A percentile compares a stretch with the other conserved stretches of the same genome.
Conservation (phyloP, 169 alveolate genomes). For the Eimeria praecox region DNA sequence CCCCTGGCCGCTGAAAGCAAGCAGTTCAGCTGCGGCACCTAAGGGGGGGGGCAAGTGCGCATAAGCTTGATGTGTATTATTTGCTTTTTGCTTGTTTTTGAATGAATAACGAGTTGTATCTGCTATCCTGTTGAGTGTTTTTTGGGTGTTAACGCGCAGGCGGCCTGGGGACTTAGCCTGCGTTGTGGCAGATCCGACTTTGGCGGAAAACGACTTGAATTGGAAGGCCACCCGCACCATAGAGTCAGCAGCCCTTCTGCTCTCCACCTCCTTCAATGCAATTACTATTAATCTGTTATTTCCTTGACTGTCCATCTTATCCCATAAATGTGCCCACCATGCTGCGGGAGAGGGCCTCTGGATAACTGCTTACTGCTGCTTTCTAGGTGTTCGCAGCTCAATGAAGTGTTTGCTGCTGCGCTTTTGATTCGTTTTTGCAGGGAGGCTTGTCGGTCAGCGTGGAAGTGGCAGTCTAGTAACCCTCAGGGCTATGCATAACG, state of each 20-base stretch:
- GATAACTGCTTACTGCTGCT: not conserved
- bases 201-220: conserved; percentile 91
- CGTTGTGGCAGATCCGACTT: conserved; percentile 92
- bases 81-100: not conserved
- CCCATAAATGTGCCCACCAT: not conserved
- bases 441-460: conserved; percentile 82
- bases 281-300: no score
- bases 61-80: not conserved
- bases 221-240: conserved; percentile 91
- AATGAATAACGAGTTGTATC: not conserved
- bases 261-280: not conserved
- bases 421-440: not conserved
- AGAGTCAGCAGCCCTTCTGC: conserved; percentile 38
- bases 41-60: no score
- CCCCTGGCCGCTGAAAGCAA: not conserved
- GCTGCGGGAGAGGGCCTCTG: no score
- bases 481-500: conserved; percentile 84
- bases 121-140: not conserved
- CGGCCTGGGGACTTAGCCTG: conserved; percentile 95
- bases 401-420: not conserved
- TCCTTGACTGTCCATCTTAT: not conserved
- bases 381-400: not conserved
- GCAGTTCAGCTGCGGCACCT: not conserved
- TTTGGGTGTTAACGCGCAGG: conserved; percentile 85
- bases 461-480: conserved; percentile 86